Conservation (phyloP, 768 basidiomycete genomes). For the Phaeotremella skinneri region DNA sequence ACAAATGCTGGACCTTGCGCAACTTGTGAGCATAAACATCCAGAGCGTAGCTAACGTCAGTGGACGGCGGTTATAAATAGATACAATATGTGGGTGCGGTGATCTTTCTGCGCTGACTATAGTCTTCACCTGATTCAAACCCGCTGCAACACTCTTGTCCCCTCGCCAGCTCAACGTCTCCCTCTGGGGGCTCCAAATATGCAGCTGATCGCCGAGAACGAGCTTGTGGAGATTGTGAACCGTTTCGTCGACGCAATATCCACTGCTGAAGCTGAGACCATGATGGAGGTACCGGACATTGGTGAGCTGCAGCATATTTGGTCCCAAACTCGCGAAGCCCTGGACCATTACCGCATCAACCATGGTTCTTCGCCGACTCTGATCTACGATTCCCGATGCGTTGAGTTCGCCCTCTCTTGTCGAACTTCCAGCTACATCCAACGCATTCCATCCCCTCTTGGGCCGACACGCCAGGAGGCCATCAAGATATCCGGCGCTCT, state of each 20-base stretch:
- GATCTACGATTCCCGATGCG: background rate
- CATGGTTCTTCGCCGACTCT: background rate
- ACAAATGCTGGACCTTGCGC: slow-evolving; percentile 7
- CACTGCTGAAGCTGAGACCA: background rate
- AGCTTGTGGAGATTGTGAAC: background rate
- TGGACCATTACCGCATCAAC: background rate
- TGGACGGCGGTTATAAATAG: slow-evolving; percentile 19
- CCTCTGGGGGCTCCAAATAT: background rate
- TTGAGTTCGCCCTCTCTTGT: background rate
- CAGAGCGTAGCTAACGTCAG: background rate
- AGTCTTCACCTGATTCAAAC: background rate
- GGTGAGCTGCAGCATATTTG: background rate
- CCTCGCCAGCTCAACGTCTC: background rate
- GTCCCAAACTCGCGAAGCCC: background rate
- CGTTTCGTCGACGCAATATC: background rate
- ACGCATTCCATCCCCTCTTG: background rate
- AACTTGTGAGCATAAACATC: background rate
- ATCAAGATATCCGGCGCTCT: background rate
- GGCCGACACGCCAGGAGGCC: background rate
- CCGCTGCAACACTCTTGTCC: background rate
- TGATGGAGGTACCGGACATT: background rate
- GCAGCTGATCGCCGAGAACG: background rate
- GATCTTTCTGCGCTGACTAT: background rate
- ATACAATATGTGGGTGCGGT: slow-evolving; percentile 12
- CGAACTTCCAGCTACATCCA: background rate